Evolutionary conservation across 1,284 basidiomycete species (phyloP).

Genomic region (Leccinum insolens): DNA sequence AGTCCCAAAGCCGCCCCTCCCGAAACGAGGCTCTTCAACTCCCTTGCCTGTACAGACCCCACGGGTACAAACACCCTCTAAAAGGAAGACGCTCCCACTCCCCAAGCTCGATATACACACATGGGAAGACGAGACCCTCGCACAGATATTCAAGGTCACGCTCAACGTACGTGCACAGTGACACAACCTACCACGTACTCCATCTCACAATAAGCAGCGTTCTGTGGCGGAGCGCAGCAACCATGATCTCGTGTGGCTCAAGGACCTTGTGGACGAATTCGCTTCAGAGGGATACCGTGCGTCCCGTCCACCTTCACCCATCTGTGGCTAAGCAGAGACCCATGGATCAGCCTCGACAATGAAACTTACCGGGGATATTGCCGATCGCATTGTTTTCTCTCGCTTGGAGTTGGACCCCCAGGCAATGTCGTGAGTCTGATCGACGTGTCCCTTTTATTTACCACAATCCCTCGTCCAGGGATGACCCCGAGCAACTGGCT

Average conservation of each 20-base stretch:
- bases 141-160: conserved; percentile 76
- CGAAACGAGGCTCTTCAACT: conserved; percentile 36
- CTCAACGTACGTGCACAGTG: conserved; percentile 59
- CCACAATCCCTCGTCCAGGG: conserved; percentile 43
- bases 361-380: conserved; percentile 56
- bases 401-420: conserved; percentile 83
- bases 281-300: conserved; percentile 63
- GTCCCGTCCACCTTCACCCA: conserved; percentile 27
- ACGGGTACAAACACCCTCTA: conserved; percentile 36
- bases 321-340: conserved; percentile 5
- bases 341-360: conserved; percentile 32
- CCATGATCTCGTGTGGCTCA: conserved; percentile 85
- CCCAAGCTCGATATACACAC: conserved; percentile 54
- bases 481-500: conserved; percentile 80
- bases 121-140: conserved; percentile 80
- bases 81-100: conserved; percentile 47
- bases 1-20: conserved; percentile 23
- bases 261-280: conserved; percentile 75
- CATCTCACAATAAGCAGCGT: conserved; percentile 47
- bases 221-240: conserved; percentile 68
- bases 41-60: conserved; percentile 13
- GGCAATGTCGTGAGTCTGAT: conserved; percentile 66
- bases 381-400: conserved; percentile 85
- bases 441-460: background rate
- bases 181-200: background rate